Percentiles rank a stretch among this genome's conserved stretches.
phyloP scores from a whole-genome alignment of 768 basidiomycete genomes.

The Boletus subcaerulescens region DNA sequence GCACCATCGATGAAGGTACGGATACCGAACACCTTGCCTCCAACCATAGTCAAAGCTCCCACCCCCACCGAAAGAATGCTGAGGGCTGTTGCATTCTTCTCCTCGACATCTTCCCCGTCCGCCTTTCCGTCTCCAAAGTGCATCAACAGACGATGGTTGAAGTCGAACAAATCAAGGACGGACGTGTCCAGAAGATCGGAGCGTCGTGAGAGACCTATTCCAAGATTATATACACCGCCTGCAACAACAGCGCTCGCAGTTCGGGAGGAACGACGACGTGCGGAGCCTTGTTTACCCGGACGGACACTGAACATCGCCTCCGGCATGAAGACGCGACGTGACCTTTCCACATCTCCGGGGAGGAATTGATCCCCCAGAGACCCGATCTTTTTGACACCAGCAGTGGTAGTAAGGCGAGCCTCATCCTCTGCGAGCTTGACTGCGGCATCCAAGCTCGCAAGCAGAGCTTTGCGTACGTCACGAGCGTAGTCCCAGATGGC shows the following conservation, averaged over 20 bases:
- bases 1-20: constrained; percentile 76
- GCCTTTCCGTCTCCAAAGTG: constrained; percentile 57
- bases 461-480: constrained; percentile 73
- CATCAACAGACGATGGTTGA: constrained; percentile 72
- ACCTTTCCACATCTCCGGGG: constrained; percentile 76
- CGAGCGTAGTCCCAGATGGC: constrained; percentile 83
- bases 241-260: constrained; percentile 58
- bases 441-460: constrained; percentile 78
- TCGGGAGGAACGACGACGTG: constrained; percentile 34
- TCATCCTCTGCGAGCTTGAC: constrained; percentile 82
- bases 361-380: constrained; percentile 75
- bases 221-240: constrained; percentile 76
- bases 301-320: constrained; percentile 90
- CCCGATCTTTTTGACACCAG: constrained; percentile 63
- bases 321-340: constrained; percentile 86
- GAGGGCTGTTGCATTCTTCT: constrained; percentile 56
- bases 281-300: constrained; percentile 38
- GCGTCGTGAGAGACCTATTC: constrained; percentile 77
- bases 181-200: constrained; percentile 76
- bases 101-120: constrained; percentile 31
- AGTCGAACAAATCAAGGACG: constrained; percentile 82
- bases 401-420: constrained; percentile 62
- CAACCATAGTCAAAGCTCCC: constrained; percentile 87
- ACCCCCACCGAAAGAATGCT: constrained; percentile 73
- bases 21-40: constrained; percentile 75